Evolutionary conservation across 768 basidiomycete genomes (phyloP).

Genomic region (Collybiopsis confluens): DNA sequence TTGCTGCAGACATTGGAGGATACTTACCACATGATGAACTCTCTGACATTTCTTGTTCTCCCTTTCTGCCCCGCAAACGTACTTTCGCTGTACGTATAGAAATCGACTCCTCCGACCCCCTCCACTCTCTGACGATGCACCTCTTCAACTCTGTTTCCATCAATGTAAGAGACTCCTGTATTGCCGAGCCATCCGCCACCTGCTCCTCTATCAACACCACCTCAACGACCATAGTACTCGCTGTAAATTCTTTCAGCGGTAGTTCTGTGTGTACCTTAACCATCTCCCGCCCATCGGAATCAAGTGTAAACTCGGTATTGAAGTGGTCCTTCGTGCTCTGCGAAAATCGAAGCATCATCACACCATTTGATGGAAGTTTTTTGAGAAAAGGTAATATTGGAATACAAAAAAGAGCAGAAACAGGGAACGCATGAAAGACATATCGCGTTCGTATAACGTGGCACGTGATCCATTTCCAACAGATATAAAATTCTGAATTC

Average conservation of each 20-base stretch:
- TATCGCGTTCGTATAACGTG: too few species aligned
- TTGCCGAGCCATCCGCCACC: neutral
- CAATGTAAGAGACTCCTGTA: too few species aligned
- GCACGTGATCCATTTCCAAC: too few species aligned
- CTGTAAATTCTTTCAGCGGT: neutral
- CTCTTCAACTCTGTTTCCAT: neutral
- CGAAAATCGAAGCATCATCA: neutral
- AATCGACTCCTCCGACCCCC: neutral
- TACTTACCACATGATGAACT: too few species aligned
- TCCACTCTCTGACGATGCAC: constrained; percentile 2
- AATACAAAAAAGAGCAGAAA: too few species aligned
- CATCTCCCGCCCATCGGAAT: neutral
- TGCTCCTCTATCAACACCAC: neutral
- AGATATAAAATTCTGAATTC: too few species aligned
- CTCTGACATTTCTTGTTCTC: neutral
- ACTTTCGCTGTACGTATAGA: constrained; percentile 5
- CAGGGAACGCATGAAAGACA: too few species aligned
- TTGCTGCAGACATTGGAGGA: too few species aligned
- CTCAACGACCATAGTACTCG: neutral
- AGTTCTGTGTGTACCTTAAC: constrained; percentile 2
- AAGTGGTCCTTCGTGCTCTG: neutral
- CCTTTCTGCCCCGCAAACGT: neutral
- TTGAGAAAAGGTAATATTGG: too few species aligned
- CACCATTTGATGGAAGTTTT: too few species aligned
- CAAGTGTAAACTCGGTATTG: constrained; percentile 2